Base-by-base conservation (phyloP, 2,329 filamentous ascomycete genomes). In the Apiospora aurea region DNA sequence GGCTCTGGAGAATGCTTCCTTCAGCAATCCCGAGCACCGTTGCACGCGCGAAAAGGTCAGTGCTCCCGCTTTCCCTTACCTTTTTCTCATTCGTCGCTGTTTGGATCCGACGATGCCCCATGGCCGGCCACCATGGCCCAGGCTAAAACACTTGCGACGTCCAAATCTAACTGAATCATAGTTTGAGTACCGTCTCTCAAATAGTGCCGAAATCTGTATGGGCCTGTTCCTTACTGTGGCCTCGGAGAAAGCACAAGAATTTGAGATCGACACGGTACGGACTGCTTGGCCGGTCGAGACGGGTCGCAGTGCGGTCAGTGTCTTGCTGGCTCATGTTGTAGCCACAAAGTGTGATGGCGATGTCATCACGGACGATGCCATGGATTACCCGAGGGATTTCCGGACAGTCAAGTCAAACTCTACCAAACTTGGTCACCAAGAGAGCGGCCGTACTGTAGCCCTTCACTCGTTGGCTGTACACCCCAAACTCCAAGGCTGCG, bases 381-480 rank as follows among this genome's bases (percentile, higher is more conserved):
- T 97, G 94, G 88, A 86, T 29, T 86, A 92, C 57, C 94, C 94
- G 0, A 81, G 84, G 51, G 87, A 92, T 79, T 96, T 93, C 91
- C 84, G 86, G 73, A 84, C 85, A 68, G 82, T 83, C 68, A 82
- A 82, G 71, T 80, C 79, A 70, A 82, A 84, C 70, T 80, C 82
- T 67, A 84, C 87, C 47, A 79, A 81, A 1, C 78, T 90, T 13
- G 94, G 94, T 44, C 94, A 97, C 81, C 89, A 93, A 76, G 90
- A 94, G 72, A 84, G 85, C 21, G 94, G 94, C 51, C 84, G 90
- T 61, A 97, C 94, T 0, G 87, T 97, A 71, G 94, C 91, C 71
- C 83, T 97, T 69, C 95, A 98, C 82, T 96, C 93, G 0, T 86
- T 98, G 6, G 94, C 93, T 24, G 91, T 97, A 7, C 86, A 93